phyloP scores from a whole-genome alignment of 2,329 filamentous ascomycete species.

The Hysterium pulicare region DNA sequence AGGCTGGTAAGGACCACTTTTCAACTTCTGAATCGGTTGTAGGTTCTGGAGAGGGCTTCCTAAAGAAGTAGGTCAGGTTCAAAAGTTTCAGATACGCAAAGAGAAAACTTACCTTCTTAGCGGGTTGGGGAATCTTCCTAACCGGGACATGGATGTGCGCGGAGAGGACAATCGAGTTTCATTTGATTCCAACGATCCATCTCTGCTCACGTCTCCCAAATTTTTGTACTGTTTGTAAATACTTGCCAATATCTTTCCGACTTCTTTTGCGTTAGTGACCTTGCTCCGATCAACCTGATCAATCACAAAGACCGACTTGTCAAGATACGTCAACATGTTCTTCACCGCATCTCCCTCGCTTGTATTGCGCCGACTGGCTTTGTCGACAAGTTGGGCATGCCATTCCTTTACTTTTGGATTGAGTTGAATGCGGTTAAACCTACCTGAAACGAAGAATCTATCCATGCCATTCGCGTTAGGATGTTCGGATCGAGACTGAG shows the following conservation, averaged over 20 bases:
- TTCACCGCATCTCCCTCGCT: not conserved
- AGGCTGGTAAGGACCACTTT: no score
- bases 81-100: no score
- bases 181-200: no score
- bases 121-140: no score
- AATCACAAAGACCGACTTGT: not conserved
- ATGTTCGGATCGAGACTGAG: not conserved
- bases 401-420: not conserved
- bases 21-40: no score
- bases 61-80: no score
- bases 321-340: not conserved
- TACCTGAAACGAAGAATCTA: not conserved
- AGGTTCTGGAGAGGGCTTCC: no score
- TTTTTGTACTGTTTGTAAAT: not conserved
- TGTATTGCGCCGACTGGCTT: not conserved
- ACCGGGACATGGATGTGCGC: no score
- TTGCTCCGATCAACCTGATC: not conserved
- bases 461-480: not conserved
- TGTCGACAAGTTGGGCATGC: not conserved
- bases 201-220: no score
- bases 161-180: no score
- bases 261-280: not conserved
- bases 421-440: not conserved
- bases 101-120: no score
- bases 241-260: not conserved